phyloP scores from a whole-genome alignment of 352 stramenopile genomes.

The Phytophthora citrophthora region DNA sequence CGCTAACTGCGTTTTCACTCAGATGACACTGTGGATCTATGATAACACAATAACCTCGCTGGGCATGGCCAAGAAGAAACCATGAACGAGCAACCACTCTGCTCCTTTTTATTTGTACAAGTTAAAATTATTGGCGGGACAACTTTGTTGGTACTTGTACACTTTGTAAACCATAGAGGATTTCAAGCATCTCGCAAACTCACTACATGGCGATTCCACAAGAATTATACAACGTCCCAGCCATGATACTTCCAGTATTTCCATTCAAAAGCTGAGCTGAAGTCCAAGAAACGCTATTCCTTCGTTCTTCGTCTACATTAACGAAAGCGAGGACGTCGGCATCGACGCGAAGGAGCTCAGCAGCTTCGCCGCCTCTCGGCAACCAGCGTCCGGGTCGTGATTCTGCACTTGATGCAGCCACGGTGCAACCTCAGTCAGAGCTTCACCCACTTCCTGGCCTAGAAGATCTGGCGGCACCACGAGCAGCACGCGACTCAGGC shows the following conservation, averaged over 20 bases:
- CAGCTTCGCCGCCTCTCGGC: conserved; percentile 64
- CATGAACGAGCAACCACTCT: conserved; percentile 19
- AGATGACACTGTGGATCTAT: conserved; percentile 60
- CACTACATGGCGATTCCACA: no score
- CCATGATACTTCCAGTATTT: no score
- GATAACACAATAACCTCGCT: conserved; percentile 9
- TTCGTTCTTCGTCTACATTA: conserved; percentile 3
- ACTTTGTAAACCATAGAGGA: no score
- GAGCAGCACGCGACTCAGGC: conserved; percentile 73
- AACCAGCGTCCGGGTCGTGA: conserved; percentile 68
- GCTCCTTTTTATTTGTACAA: conserved; percentile 54
- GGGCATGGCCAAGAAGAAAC: conserved; percentile 21
- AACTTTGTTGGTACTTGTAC: not conserved
- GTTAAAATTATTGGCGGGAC: conserved; percentile 46
- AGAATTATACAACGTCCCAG: no score
- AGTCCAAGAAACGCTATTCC: no score
- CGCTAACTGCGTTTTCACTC: conserved; percentile 2
- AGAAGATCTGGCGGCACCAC: conserved; percentile 63
- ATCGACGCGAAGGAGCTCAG: conserved; percentile 55
- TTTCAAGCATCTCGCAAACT: not conserved
- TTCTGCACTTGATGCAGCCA: conserved; percentile 62
- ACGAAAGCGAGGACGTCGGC: conserved; percentile 36
- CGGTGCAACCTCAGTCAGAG: conserved; percentile 46
- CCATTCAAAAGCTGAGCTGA: no score
- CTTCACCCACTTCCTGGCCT: conserved; percentile 58